Evolutionary conservation across 176 grass and related monocot species (phyloP), one percentile per base, ranked within the genome.

Genomic region (Triticum timopheevii): DNA sequence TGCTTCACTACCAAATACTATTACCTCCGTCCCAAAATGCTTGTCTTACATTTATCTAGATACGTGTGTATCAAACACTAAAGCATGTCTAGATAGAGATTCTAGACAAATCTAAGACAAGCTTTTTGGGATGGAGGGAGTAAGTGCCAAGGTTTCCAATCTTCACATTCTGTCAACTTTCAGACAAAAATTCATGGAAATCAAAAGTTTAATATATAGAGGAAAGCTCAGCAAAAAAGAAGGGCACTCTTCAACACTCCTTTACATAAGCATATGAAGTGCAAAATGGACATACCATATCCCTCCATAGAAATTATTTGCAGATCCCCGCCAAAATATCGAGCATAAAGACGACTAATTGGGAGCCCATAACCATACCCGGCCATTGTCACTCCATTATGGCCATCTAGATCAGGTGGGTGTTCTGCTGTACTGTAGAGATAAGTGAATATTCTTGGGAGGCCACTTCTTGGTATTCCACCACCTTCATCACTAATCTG

Each of bases 271-370:
- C 12, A 88, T 54, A 35, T 72, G 59, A 59, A 59, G 10, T 76
- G 72, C 71, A 68, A 70, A 34, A 72, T 78, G 54, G 50, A 63
- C 86, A 75, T 92, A 98, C 96, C 96, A 82, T 98, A 98, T 94
- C 96, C 96, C 91, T 98, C 96, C 96, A 98, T 98, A 44, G 96
- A 95, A 80, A 98, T 95, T 50, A 98, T 96, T 84, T 98, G 93
- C 76, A 98, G 59, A 82, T 98, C 96, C 6, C 96, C 96, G 56
- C 96, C 96, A 65, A 98, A 98, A 91, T 98, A 98, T 82, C 93
- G 86, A 80, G 93, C 96, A 83, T 98, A 98, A 52, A 98, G 91
- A 66, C 93, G 96, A 69, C 93, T 94, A 72, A 98, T 98, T 1
- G 96, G 96, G 27, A 98, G 85, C 22, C 96, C 96, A 82, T 83